These are phyloP conservation scores for Mycena albidolilacea DNA, from an alignment of 768 basidiomycete species.

Conservation along the genomic window DNA sequence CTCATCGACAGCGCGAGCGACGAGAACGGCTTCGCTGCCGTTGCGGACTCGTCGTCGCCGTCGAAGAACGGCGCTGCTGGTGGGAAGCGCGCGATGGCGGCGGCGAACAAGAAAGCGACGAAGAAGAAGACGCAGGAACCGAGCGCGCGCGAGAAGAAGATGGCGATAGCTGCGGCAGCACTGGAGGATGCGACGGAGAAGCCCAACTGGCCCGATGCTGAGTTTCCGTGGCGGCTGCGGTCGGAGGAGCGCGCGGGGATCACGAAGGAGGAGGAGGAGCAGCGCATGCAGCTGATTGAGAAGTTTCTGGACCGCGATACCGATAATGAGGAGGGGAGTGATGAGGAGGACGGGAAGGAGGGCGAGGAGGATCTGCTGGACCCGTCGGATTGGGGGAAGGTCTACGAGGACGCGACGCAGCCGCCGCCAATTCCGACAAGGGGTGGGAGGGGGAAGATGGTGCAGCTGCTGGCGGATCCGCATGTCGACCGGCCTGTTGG, in stretches of 20 bases:
- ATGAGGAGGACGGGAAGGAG: conserved; percentile 39
- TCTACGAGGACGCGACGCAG: conserved; percentile 47
- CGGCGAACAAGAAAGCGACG: conserved; percentile 41
- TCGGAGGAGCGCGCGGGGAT: conserved; percentile 68
- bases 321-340: conserved; percentile 68
- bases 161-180: conserved; percentile 38
- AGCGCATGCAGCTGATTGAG: conserved; percentile 76
- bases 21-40: conserved; percentile 45
- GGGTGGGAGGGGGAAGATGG: conserved; percentile 73
- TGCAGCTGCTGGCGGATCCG: conserved; percentile 64
- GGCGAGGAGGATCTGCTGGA: conserved; percentile 50
- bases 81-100: conserved; percentile 49
- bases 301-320: conserved; percentile 82
- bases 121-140: conserved; percentile 66
- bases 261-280: conserved; percentile 69
- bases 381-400: conserved; percentile 47
- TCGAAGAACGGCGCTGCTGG: conserved; percentile 55
- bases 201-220: conserved; percentile 85
- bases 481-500: conserved; percentile 42
- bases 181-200: conserved; percentile 57
- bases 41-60: conserved; percentile 49
- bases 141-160: conserved; percentile 52
- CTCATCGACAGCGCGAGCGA: conserved; percentile 71
- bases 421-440: conserved; percentile 50
- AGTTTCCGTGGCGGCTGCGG: conserved; percentile 84